phyloP scores from a whole-genome alignment of 768 basidiomycete genomes.

The Trametes cubensis region DNA sequence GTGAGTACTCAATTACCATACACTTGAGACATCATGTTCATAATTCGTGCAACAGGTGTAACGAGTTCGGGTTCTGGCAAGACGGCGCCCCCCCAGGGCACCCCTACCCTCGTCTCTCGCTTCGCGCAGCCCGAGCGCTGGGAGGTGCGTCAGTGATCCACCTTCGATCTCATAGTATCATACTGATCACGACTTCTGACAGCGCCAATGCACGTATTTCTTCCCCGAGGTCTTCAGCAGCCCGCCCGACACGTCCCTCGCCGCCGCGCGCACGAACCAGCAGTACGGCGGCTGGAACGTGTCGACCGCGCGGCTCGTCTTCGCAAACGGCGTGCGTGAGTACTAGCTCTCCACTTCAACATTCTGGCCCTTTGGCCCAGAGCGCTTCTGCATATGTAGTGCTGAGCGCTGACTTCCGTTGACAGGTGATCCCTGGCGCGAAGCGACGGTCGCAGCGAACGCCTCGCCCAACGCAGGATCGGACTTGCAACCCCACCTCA shows the following conservation, averaged over 20 bases:
- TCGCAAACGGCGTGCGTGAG: slow-evolving; percentile 69
- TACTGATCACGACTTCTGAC: no score
- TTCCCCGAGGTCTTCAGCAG: slow-evolving; percentile 61
- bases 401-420: not conserved
- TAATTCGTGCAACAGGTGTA: slow-evolving; percentile 48
- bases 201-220: slow-evolving; percentile 67
- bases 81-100: slow-evolving; percentile 41
- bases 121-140: slow-evolving; percentile 58
- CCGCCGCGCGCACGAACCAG: slow-evolving; percentile 46
- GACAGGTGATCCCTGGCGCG: slow-evolving; percentile 73
- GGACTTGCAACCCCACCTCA: slow-evolving; percentile 56
- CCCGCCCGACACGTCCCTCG: slow-evolving; percentile 38
- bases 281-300: slow-evolving; percentile 68
- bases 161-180: no score
- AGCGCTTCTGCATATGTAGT: no score
- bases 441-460: slow-evolving; percentile 66
- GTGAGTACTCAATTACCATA: slow-evolving; percentile 30
- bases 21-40: not conserved
- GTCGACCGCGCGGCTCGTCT: slow-evolving; percentile 59
- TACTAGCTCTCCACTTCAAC: slow-evolving; percentile 19
- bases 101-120: slow-evolving; percentile 56
- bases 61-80: slow-evolving; percentile 61
- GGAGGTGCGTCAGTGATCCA: slow-evolving; percentile 33
- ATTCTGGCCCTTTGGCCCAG: no score
- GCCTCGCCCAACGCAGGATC: slow-evolving; percentile 45